phyloP scores from a whole-genome alignment of 768 basidiomycete genomes.

The Mycena rosella region DNA sequence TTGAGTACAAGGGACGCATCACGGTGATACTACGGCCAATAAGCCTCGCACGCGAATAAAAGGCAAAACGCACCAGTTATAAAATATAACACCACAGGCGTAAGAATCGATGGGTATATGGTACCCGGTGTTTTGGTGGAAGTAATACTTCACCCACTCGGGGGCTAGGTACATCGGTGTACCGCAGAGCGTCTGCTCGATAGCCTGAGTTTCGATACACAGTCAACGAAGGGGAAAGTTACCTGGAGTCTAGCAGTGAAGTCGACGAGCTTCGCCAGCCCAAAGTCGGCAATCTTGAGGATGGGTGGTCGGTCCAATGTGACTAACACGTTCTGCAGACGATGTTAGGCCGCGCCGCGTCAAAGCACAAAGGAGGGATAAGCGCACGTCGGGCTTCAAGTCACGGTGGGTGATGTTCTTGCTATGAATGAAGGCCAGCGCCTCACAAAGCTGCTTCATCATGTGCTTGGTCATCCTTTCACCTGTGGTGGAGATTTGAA shows the following conservation, averaged over 20 bases:
- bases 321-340: constrained; percentile 79
- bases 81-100: constrained; percentile 94
- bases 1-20: background rate
- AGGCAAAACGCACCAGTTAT: constrained; percentile 58
- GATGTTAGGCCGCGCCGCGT: constrained; percentile 15
- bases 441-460: constrained; percentile 86
- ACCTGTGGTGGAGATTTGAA: constrained; percentile 42
- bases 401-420: constrained; percentile 92
- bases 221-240: constrained; percentile 37
- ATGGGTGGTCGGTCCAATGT: constrained; percentile 74
- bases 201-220: constrained; percentile 20
- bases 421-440: constrained; percentile 79
- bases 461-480: constrained; percentile 75
- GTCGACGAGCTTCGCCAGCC: constrained; percentile 92
- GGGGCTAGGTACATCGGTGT: constrained; percentile 85
- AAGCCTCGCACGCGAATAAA: background rate
- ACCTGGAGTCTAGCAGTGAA: constrained; percentile 81
- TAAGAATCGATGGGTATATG: constrained; percentile 91
- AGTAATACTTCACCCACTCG: constrained; percentile 40
- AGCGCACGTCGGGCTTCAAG: constrained; percentile 83
- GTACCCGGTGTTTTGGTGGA: constrained; percentile 69
- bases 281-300: constrained; percentile 97
- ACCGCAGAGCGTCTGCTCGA: constrained; percentile 87
- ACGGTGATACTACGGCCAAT: background rate
- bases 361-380: constrained; percentile 16